Percentiles rank a stretch among this genome's conserved stretches.
Evolutionary conservation across 1,284 basidiomycete species (phyloP).

Genomic region (Microbotryum violaceum): DNA sequence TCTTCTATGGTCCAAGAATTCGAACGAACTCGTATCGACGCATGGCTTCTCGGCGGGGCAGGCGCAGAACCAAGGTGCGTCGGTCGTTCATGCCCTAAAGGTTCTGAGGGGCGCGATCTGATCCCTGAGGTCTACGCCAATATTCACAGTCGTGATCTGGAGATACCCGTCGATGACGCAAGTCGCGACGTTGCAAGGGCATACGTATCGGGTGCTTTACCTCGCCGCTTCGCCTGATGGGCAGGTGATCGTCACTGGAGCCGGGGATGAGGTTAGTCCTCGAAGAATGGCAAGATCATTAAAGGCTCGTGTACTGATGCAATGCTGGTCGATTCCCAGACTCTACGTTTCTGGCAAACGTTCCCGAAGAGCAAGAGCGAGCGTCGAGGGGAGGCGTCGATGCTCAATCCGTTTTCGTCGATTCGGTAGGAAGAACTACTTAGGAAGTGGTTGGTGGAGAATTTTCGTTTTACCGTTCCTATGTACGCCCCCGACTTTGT

Average conservation of each 20-base stretch:
- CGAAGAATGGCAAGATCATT: no score
- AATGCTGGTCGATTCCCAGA: conserved; percentile 40
- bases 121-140: neutral
- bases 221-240: conserved; percentile 54
- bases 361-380: conserved; percentile 47
- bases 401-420: conserved; percentile 21
- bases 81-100: neutral
- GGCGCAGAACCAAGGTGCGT: conserved; percentile 70
- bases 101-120: neutral
- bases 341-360: conserved; percentile 89
- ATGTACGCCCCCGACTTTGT: no score
- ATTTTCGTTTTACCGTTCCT: no score
- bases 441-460: no score
- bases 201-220: conserved; percentile 89
- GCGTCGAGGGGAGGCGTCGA: conserved; percentile 15
- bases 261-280: conserved; percentile 66
- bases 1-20: conserved; percentile 85
- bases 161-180: conserved; percentile 87
- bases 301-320: no score
- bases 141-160: conserved; percentile 75
- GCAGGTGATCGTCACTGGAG: conserved; percentile 94
- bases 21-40: conserved; percentile 94
- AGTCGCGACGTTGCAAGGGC: conserved; percentile 89
- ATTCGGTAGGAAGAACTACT: conserved; percentile 13
- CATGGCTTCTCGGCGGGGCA: conserved; percentile 92